phyloP scores from a whole-genome alignment of 1,284 basidiomycete genomes.

The Afroboletus lepidellus region DNA sequence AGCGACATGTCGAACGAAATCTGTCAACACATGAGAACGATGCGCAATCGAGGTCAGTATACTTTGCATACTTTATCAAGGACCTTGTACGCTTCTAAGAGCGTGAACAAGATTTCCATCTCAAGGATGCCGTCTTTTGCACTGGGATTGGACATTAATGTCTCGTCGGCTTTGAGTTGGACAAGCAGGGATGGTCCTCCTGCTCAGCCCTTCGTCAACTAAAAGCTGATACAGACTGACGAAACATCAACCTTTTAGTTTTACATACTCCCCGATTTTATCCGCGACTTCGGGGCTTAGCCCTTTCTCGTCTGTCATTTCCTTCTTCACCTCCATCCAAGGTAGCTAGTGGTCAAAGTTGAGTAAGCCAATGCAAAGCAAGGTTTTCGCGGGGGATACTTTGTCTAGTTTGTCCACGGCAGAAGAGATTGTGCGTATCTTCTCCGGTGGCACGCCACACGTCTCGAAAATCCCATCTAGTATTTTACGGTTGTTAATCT shows the following conservation, averaged over 20 bases:
- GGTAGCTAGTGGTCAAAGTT: slow-evolving; percentile 50
- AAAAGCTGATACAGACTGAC: neutral
- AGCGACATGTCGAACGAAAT: slow-evolving; percentile 96
- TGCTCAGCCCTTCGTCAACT: slow-evolving; percentile 29
- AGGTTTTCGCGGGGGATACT: slow-evolving; percentile 39
- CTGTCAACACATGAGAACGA: slow-evolving; percentile 38
- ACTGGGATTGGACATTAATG: slow-evolving; percentile 67
- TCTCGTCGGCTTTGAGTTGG: slow-evolving; percentile 66
- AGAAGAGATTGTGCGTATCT: slow-evolving; percentile 93
- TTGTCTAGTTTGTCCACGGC: slow-evolving; percentile 99
- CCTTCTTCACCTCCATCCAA: slow-evolving; percentile 91
- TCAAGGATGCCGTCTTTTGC: slow-evolving; percentile 89
- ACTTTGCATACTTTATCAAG: slow-evolving; percentile 61
- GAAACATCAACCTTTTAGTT: slow-evolving; percentile 72
- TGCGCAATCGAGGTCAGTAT: neutral
- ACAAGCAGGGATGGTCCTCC: slow-evolving; percentile 80
- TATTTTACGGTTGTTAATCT: slow-evolving; percentile 97
- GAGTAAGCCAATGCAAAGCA: neutral
- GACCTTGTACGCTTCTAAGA: slow-evolving; percentile 81
- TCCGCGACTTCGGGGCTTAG: slow-evolving; percentile 85
- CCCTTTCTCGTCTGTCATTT: slow-evolving; percentile 97
- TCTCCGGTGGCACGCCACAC: slow-evolving; percentile 91
- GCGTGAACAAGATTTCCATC: slow-evolving; percentile 85
- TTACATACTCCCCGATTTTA: slow-evolving; percentile 96
- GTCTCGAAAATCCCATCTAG: slow-evolving; percentile 97